phyloP scores from a whole-genome alignment of 495 filamentous ascomycete genomes.

The Penicillium psychrofluorescens region DNA sequence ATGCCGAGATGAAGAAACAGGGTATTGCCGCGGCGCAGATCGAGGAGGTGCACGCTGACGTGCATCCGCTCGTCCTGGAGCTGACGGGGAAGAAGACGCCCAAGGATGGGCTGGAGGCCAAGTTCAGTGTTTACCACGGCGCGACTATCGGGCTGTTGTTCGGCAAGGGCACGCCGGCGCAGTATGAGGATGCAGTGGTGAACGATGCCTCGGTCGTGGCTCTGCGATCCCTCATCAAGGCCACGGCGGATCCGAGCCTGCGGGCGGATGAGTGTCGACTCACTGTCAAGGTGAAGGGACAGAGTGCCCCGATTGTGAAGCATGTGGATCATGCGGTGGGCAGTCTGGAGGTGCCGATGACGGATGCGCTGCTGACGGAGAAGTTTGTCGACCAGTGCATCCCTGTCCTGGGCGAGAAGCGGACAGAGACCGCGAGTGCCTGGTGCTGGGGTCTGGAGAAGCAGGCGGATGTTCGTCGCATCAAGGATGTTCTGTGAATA shows the following conservation, averaged over 20 bases:
- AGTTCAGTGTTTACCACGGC: slow-evolving; percentile 50
- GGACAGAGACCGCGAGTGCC: slow-evolving; percentile 5
- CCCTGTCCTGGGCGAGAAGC: slow-evolving; percentile 9
- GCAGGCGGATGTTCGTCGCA: slow-evolving; percentile 3
- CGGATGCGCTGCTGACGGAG: slow-evolving; percentile 29
- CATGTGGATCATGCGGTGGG: slow-evolving; percentile 43
- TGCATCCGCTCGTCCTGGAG: slow-evolving; percentile 47
- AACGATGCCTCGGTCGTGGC: slow-evolving; percentile 24
- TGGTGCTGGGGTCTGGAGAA: slow-evolving; percentile 14
- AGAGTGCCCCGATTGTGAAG: slow-evolving; percentile 22
- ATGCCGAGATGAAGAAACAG: slow-evolving; percentile 25
- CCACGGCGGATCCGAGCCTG: slow-evolving; percentile 29
- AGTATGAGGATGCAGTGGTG: slow-evolving; percentile 42
- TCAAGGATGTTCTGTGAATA: slow-evolving; percentile 11
- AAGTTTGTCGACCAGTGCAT: slow-evolving; percentile 41
- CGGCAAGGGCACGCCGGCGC: slow-evolving; percentile 40
- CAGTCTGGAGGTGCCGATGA: slow-evolving; percentile 40
- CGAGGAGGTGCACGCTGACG: slow-evolving; percentile 21
- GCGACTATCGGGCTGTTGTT: slow-evolving; percentile 41
- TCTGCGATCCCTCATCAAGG: slow-evolving; percentile 34
- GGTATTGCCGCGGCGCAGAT: slow-evolving; percentile 3
- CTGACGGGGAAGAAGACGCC: slow-evolving; percentile 45
- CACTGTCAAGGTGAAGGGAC: slow-evolving; percentile 15
- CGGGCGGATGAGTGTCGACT: slow-evolving; percentile 36
- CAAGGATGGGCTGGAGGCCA: slow-evolving; percentile 42